Conservation (phyloP, 768 basidiomycete species). For the Pholiota molesta region DNA sequence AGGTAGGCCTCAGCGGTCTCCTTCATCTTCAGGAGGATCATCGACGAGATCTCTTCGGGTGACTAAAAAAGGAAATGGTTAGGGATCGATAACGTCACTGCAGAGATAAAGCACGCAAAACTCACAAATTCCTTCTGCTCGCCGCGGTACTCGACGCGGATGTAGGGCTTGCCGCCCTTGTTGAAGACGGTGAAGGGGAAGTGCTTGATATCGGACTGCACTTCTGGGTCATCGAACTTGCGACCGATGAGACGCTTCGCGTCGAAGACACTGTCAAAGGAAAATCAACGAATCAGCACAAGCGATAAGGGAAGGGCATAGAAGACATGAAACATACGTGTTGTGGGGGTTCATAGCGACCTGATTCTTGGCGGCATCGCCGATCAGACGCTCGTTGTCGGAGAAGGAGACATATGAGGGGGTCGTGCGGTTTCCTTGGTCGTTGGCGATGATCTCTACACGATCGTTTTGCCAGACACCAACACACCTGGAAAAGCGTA, state of each 20-base stretch:
- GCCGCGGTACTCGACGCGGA: slow-evolving; percentile 89
- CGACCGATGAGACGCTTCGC: slow-evolving; percentile 99
- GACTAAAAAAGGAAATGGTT: slow-evolving; percentile 54
- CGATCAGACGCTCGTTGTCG: slow-evolving; percentile 93
- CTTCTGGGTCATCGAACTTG: slow-evolving; percentile 78
- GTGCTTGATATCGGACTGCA: neutral
- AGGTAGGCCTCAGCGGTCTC: slow-evolving; percentile 99
- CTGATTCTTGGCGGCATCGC: slow-evolving; percentile 99
- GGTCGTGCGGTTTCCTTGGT: slow-evolving; percentile 99
- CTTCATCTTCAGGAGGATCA: slow-evolving; percentile 99
- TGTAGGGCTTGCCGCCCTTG: slow-evolving; percentile 87
- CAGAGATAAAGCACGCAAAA: slow-evolving; percentile 17
- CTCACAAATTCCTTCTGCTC: slow-evolving; percentile 93
- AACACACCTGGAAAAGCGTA: slow-evolving; percentile 68
- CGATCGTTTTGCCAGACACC: slow-evolving; percentile 99
- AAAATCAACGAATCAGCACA: neutral
- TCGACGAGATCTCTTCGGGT: slow-evolving; percentile 99
- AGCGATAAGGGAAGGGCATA: neutral
- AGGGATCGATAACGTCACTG: neutral
- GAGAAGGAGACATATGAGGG: slow-evolving; percentile 99
- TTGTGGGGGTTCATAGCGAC: slow-evolving; percentile 99
- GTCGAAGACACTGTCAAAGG: slow-evolving; percentile 70
- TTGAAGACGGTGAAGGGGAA: slow-evolving; percentile 32
- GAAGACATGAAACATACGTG: slow-evolving; percentile 44
- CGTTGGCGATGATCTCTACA: slow-evolving; percentile 98